Evolutionary conservation across 345 rosid species (phyloP).

Genomic region (Salix viminalis): DNA sequence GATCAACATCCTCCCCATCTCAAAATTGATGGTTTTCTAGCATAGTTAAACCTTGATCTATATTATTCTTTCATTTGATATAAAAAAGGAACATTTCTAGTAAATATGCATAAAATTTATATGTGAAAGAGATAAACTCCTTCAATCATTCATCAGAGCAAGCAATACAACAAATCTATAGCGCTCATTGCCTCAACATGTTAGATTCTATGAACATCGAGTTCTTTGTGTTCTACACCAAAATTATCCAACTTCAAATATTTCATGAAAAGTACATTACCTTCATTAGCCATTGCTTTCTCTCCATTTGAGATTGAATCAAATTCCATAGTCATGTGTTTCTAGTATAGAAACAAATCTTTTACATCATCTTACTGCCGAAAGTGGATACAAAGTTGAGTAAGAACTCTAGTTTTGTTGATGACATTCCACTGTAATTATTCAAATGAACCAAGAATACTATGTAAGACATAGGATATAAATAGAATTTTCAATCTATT

Average conservation of each 20-base stretch:
- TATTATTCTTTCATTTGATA: too few species aligned
- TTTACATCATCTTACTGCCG: constrained; percentile 43
- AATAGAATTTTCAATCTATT: too few species aligned
- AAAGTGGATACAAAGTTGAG: background rate
- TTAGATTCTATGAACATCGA: constrained; percentile 41
- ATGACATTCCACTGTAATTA: background rate
- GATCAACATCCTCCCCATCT: too few species aligned
- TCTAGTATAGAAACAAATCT: constrained; percentile 18
- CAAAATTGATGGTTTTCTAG: too few species aligned
- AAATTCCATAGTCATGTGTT: constrained; percentile 52
- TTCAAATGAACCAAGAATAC: background rate
- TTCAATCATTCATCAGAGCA: constrained; percentile 2
- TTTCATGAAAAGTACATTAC: constrained; percentile 57
- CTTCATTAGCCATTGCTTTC: constrained; percentile 79
- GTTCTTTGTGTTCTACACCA: constrained; percentile 37
- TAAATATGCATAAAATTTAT: background rate
- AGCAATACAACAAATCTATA: constrained; percentile 50
- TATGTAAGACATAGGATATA: background rate
- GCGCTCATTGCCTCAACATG: constrained; percentile 58
- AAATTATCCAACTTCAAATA: constrained; percentile 34
- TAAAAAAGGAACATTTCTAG: background rate
- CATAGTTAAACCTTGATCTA: too few species aligned
- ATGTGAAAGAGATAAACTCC: constrained; percentile 1
- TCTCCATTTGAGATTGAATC: constrained; percentile 69
- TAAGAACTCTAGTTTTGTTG: constrained; percentile 4